Evolutionary conservation across 2,329 filamentous ascomycete species (phyloP).

Genomic region (Pleurostoma richardsiae): DNA sequence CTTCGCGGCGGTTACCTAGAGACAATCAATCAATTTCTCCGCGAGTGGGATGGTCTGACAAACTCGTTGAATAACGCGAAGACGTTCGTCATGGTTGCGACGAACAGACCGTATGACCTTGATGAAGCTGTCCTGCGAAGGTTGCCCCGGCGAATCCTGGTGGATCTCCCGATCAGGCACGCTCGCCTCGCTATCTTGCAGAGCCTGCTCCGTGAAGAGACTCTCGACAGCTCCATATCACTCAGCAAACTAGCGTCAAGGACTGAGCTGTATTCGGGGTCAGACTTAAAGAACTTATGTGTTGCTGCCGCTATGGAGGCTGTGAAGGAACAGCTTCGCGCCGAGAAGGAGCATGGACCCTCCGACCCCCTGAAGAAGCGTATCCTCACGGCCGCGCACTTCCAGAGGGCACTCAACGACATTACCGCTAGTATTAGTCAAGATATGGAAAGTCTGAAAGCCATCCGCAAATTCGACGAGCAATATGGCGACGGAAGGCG

Average conservation of each 20-base stretch:
- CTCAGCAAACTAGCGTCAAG: conserved; percentile 58
- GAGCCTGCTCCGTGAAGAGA: conserved; percentile 67
- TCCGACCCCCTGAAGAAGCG: conserved; percentile 51
- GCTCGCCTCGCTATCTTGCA: conserved; percentile 57
- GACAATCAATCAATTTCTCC: conserved; percentile 92
- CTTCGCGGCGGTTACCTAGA: conserved; percentile 73
- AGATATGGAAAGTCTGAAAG: conserved; percentile 81
- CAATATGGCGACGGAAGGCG: conserved; percentile 80
- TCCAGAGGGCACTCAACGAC: conserved; percentile 79
- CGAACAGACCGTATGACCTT: conserved; percentile 90
- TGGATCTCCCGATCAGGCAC: conserved; percentile 63
- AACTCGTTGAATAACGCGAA: conserved; percentile 53
- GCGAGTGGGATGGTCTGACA: conserved; percentile 90
- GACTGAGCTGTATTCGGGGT: conserved; percentile 76
- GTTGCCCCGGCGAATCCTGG: conserved; percentile 65
- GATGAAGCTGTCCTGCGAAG: conserved; percentile 82
- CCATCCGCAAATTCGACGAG: conserved; percentile 93
- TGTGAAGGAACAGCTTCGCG: conserved; percentile 64
- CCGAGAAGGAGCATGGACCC: conserved; percentile 23
- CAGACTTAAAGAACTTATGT: conserved; percentile 77
- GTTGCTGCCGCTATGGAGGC: conserved; percentile 76
- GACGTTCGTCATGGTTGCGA: conserved; percentile 97
- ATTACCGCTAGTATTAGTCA: conserved; percentile 91
- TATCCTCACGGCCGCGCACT: conserved; percentile 64
- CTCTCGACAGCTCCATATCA: conserved; percentile 54